These are phyloP conservation scores for Babesia caballi DNA, from an alignment of 169 alveolate species.

Conservation along the genomic window DNA sequence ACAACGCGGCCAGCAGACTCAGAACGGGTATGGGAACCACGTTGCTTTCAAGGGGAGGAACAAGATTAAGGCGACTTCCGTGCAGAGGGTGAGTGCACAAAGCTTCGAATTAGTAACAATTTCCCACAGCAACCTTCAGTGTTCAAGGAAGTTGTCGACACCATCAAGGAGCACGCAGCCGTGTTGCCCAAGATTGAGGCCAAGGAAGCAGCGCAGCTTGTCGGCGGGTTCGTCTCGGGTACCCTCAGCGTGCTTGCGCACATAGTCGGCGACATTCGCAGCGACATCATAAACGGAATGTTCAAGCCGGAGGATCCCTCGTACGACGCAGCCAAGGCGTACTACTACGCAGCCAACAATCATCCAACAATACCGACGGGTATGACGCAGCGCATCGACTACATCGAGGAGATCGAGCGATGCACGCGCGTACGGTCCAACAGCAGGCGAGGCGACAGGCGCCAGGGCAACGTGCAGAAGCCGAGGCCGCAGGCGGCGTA, in stretches of 20 bases:
- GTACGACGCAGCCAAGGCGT: conserved; percentile 56
- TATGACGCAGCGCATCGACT: conserved; percentile 65
- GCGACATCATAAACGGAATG: conserved; percentile 52
- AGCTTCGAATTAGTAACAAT: neutral
- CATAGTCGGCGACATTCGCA: conserved; percentile 49
- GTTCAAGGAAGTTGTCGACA: conserved; percentile 23
- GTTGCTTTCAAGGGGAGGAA: conserved; percentile 13
- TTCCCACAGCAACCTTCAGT: conserved; percentile 17
- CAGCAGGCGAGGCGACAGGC: neutral
- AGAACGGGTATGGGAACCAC: neutral
- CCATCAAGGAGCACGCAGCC: conserved; percentile 8
- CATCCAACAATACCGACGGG: conserved; percentile 19
- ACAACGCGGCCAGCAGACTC: neutral
- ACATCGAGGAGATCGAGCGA: conserved; percentile 56
- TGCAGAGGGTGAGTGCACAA: conserved; percentile 6
- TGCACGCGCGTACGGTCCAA: conserved; percentile 1
- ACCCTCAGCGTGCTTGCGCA: conserved; percentile 46
- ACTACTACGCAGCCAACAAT: conserved; percentile 43
- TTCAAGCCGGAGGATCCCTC: conserved; percentile 58
- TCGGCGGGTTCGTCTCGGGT: conserved; percentile 55
- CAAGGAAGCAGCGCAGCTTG: conserved; percentile 47
- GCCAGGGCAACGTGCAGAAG: neutral
- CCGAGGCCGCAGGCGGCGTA: neutral
- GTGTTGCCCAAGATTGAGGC: conserved; percentile 33
- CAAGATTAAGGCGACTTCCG: conserved; percentile 3